Evolutionary conservation across 73 alveolate species (phyloP), one percentile per base, ranked within the genome.

Genomic region (Symbiodinium pilosum): DNA sequence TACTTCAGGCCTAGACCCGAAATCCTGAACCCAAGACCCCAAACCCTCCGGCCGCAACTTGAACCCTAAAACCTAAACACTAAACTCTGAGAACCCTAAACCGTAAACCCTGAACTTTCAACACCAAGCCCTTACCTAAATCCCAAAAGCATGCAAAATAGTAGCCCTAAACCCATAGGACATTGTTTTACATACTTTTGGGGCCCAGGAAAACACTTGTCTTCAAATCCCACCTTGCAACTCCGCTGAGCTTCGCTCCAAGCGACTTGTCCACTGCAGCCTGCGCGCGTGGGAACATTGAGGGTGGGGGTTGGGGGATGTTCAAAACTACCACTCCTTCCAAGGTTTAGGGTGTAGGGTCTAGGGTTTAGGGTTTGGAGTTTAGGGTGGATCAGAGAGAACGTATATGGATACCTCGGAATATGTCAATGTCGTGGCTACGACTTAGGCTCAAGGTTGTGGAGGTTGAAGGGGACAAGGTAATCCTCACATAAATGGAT

Each of bases 211-310:
- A 64, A 64, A 32, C 59, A 32, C 77, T 0, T 26, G 28, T 21
- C 75, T 20, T 20, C 75, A 24, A 51, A 16, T 56, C 75, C 73
- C 32, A 83, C 93, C 93, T 86, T 86, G 94, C 94, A 86, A n/a
- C 56, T 86, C 40, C 71, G 39, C 84, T 86, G 94, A 9, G 94
- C 94, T 28, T 73, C 42, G 34, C 94, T 86, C 94, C 94, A 86
- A 32, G 94, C 43, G 30, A 86, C 84, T 7, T 51, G 59, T 3
- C 94, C 94, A 34, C 94, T 86, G 94, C 94, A 86, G 43, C 94
- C 75, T 56, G 36, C 75, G 32, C 16, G 2, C 11, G 32, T 30
- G 75, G 26, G 75, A 34, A 34, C 26, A 21, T 47, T 9, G 59
- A 34, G 75, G 75, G 0, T 20, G 16, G 73, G 75, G 38, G 75